Conservation (phyloP, 306 rosid genomes). For the Quercus robur region DNA sequence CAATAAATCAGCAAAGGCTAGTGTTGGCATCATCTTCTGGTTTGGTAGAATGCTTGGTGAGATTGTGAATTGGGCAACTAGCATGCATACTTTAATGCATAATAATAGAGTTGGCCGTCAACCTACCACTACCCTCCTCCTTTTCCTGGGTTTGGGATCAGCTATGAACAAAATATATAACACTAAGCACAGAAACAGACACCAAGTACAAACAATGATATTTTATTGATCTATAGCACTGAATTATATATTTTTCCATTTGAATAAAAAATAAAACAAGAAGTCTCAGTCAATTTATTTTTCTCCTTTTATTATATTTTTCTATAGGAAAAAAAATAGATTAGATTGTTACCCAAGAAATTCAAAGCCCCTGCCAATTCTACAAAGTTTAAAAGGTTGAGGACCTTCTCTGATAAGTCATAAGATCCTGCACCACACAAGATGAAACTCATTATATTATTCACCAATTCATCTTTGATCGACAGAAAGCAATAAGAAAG, state of each 20-base stretch:
- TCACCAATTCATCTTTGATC: constrained; percentile 10
- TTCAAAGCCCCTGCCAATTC: constrained; percentile 86
- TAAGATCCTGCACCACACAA: constrained; percentile 70
- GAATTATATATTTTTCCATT: not conserved
- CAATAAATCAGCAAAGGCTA: not conserved
- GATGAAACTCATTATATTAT: constrained; percentile 19
- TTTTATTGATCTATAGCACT: too few relatives aligned
- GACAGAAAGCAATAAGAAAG: constrained; percentile 2
- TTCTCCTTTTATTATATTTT: constrained; percentile 6
- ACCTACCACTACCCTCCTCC: too few relatives aligned
- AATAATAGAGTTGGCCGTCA: too few relatives aligned
- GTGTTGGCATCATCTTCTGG: constrained; percentile 4
- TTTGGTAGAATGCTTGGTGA: constrained; percentile 13
- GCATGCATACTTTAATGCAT: not conserved
- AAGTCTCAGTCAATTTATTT: not conserved
- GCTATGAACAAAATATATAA: too few relatives aligned
- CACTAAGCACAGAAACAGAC: too few relatives aligned
- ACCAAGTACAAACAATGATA: too few relatives aligned
- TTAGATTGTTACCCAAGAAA: constrained; percentile 71
- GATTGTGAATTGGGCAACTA: not conserved
- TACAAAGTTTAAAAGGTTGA: constrained; percentile 77
- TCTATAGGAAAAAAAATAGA: constrained; percentile 5
- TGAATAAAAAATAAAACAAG: not conserved
- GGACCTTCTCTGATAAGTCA: constrained; percentile 80
- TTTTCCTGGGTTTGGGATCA: too few relatives aligned